These are phyloP conservation scores for Tuber brumale DNA, from an alignment of 495 filamentous ascomycete species.

Conservation along the genomic window DNA sequence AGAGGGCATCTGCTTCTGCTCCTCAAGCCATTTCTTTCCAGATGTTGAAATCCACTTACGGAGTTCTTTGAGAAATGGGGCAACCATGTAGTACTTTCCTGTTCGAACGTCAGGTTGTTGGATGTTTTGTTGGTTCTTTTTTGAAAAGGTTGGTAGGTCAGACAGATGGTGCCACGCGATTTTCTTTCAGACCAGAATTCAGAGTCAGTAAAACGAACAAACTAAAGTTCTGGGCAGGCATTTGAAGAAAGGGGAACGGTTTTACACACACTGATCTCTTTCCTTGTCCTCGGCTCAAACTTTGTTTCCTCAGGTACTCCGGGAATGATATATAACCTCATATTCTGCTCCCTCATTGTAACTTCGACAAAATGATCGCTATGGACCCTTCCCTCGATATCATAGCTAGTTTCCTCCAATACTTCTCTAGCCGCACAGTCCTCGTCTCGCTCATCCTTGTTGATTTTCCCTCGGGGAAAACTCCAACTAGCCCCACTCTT, in stretches of 20 bases:
- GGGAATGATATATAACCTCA: conserved; percentile 83
- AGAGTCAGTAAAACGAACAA: conserved; percentile 17
- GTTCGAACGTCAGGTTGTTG: conserved; percentile 50
- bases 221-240: background rate
- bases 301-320: conserved; percentile 74
- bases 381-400: conserved; percentile 69
- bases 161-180: conserved; percentile 87
- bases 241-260: conserved; percentile 16
- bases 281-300: conserved; percentile 84
- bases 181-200: conserved; percentile 45
- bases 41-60: conserved; percentile 83
- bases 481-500: conserved; percentile 96
- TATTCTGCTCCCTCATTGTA: conserved; percentile 83
- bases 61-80: conserved; percentile 75
- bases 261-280: conserved; percentile 70
- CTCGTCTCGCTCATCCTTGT: conserved; percentile 86
- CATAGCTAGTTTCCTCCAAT: conserved; percentile 90
- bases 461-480: conserved; percentile 94
- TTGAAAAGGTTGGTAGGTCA: conserved; percentile 75
- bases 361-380: conserved; percentile 69
- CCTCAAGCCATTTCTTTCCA: conserved; percentile 60
- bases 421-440: conserved; percentile 90
- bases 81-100: conserved; percentile 97
- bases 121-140: conserved; percentile 54
- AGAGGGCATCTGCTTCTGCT: conserved; percentile 34